Percentiles rank a stretch among this genome's conserved stretches.
These are phyloP conservation scores for Pterocarpus macrocarpus DNA, from an alignment of 306 rosid genomes.

Conservation along the genomic window DNA sequence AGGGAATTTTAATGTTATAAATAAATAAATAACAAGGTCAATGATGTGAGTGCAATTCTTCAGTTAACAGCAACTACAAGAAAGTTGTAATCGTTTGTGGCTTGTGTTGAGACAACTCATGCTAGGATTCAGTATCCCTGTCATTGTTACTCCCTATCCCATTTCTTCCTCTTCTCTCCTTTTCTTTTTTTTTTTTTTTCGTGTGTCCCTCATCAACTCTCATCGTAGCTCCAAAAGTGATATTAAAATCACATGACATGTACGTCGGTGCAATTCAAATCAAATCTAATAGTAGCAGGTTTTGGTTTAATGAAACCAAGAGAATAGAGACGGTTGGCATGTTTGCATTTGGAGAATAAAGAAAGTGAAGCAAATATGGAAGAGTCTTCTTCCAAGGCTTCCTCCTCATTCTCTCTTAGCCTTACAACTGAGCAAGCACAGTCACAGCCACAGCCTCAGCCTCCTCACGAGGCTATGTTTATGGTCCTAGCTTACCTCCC, in stretches of 20 bases:
- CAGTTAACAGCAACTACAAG: not conserved
- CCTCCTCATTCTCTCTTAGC: slow-evolving; percentile 3
- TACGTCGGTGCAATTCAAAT: not conserved
- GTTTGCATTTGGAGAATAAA: no score
- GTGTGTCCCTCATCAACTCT: slow-evolving; percentile 31
- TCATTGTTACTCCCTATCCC: no score
- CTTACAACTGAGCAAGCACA: not conserved
- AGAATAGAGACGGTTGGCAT: not conserved
- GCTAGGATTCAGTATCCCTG: not conserved
- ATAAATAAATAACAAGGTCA: not conserved
- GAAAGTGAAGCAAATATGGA: slow-evolving; percentile 38
- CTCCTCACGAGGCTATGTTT: slow-evolving; percentile 72
- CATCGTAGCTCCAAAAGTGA: not conserved
- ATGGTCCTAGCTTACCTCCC: slow-evolving; percentile 68
- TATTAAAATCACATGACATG: not conserved
- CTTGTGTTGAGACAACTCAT: not conserved
- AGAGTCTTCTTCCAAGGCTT: slow-evolving; percentile 37
- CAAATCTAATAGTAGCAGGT: not conserved
- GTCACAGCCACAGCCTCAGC: slow-evolving; percentile 26
- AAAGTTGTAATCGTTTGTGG: not conserved
- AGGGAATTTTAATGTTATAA: not conserved
- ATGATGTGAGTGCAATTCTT: not conserved
- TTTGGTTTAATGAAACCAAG: not conserved
- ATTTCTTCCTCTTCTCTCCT: not conserved
- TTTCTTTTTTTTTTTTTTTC: no score